Percentiles rank a stretch among this genome's conserved stretches.
These are phyloP conservation scores for Boechera stricta DNA, from an alignment of 345 rosid genomes.

Conservation along the genomic window DNA sequence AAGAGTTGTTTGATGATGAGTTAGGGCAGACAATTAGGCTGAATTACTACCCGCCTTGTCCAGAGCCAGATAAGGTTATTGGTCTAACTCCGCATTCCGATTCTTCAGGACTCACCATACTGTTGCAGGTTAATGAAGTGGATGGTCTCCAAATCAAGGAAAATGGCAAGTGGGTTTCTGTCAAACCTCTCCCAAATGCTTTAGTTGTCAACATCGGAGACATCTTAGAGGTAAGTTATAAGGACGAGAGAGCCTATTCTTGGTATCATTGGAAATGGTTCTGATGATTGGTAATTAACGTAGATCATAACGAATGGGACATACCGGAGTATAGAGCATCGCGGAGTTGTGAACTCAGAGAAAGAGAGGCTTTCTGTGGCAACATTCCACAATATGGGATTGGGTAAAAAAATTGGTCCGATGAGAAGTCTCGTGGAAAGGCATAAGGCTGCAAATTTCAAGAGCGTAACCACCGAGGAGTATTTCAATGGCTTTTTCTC, in stretches of 20 bases:
- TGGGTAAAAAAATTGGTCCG: conserved; percentile 44
- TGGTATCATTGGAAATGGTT: conserved; percentile 14
- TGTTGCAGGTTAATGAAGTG: conserved; percentile 51
- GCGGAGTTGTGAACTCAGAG: conserved; percentile 42
- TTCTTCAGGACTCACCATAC: conserved; percentile 52
- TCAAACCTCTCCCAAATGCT: conserved; percentile 38
- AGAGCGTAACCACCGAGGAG: conserved; percentile 20
- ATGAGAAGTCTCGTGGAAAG: conserved; percentile 35
- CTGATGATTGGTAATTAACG: conserved; percentile 4
- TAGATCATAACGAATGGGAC: conserved; percentile 52
- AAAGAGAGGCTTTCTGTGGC: conserved; percentile 51
- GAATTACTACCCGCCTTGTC: conserved; percentile 62
- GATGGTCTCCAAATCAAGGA: conserved; percentile 63
- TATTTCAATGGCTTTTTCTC: conserved; percentile 34
- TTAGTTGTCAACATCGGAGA: conserved; percentile 35
- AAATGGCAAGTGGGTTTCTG: conserved; percentile 48
- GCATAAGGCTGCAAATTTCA: conserved; percentile 39
- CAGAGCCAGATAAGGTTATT: conserved; percentile 46
- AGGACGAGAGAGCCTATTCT: not conserved
- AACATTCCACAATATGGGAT: conserved; percentile 29
- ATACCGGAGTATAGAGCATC: conserved; percentile 50
- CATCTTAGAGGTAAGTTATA: conserved; percentile 27
- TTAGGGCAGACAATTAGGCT: conserved; percentile 33
- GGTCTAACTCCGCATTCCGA: conserved; percentile 59
- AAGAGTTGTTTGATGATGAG: conserved; percentile 47